Base-by-base conservation (phyloP, 768 basidiomycete species). In the Harrya chromipes region DNA sequence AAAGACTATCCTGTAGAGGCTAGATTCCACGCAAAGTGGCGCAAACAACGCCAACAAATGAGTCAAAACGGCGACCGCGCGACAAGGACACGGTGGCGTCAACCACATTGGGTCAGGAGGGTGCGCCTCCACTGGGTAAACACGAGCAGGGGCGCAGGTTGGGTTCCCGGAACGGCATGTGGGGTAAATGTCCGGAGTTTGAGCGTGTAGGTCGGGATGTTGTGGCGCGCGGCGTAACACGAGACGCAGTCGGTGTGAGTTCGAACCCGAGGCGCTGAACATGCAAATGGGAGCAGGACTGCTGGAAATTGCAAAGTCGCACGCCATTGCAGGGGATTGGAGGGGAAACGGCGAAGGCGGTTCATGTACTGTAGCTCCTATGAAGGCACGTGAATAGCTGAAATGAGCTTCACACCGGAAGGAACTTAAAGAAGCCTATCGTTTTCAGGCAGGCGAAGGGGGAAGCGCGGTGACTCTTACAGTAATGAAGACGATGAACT, bases 351-450 rank as follows among this genome's bases (percentile, higher is more conserved):
- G 33, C 33, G 33, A 56, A 47, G 44, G 52, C 29, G 34, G 26
- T 43, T 19, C 36, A 47, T 21, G 55, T n/a, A n/a, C n/a, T n/a
- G n/a, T 33, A 33, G 33, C 38, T 27, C 27, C 27, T 23, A 47
- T 46, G 47, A 34, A 24, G 8, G 20, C 53, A 52, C 49, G 55
- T 43, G 47, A 51, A 40, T 35, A 48, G 40, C 24, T 46, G 42
- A 50, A 50, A 51, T 61, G 53, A 43, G 40, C 46, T 35, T 53
- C 46, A 41, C 40, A 46, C 49, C 62, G 61, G 62, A 64, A 63
- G 59, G 62, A 64, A 10, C 60, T 50, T 54, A 50, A 20, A 52
- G 46, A 52, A 54, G 50, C 11, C 12, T 35, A 39, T 50, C 55
- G 29, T 63, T 50, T n/a, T 38, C 36, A 40, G 46, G 43, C 40